phyloP scores from a whole-genome alignment of 352 stramenopile species.

The Globisporangium parvum region DNA sequence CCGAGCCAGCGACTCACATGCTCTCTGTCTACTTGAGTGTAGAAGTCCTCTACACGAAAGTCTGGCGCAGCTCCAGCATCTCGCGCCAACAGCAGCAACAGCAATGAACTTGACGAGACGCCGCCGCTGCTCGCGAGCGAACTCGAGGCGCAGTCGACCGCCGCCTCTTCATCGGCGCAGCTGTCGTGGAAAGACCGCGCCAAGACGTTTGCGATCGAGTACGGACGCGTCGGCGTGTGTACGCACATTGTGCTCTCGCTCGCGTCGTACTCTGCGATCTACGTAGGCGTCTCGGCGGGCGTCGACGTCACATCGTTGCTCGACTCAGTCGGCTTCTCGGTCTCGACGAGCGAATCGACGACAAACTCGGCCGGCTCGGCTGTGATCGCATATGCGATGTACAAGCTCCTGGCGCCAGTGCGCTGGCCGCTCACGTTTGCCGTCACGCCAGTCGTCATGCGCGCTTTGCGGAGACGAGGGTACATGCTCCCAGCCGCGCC shows the following conservation, averaged over 20 bases:
- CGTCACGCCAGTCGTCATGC: constrained; percentile 70
- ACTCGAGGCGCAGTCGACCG: neutral
- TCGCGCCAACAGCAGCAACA: neutral
- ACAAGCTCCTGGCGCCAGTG: constrained; percentile 71
- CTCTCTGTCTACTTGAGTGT: too few relatives aligned
- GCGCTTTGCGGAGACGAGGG: constrained; percentile 54
- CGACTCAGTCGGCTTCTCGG: constrained; percentile 34
- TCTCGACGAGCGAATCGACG: constrained; percentile 30
- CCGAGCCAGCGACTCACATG: too few relatives aligned
- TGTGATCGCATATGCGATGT: constrained; percentile 80
- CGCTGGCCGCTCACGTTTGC: constrained; percentile 80
- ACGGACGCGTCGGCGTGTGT: constrained; percentile 67
- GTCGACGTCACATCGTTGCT: constrained; percentile 59
- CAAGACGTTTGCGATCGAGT: constrained; percentile 81
- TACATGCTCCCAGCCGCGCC: constrained; percentile 49
- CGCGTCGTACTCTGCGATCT: constrained; percentile 72
- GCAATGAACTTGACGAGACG: neutral
- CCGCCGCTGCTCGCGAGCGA: neutral
- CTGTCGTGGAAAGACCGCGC: constrained; percentile 59
- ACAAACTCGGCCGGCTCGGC: constrained; percentile 65
- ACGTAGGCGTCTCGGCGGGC: constrained; percentile 58
- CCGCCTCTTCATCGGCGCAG: constrained; percentile 11
- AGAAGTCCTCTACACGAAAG: neutral
- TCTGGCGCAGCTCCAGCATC: neutral
- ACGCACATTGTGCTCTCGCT: constrained; percentile 76